Evolutionary conservation across 2,329 filamentous ascomycete genomes (phyloP), one percentile per base, ranked within the genome.

Genomic region (Colletotrichum lini): DNA sequence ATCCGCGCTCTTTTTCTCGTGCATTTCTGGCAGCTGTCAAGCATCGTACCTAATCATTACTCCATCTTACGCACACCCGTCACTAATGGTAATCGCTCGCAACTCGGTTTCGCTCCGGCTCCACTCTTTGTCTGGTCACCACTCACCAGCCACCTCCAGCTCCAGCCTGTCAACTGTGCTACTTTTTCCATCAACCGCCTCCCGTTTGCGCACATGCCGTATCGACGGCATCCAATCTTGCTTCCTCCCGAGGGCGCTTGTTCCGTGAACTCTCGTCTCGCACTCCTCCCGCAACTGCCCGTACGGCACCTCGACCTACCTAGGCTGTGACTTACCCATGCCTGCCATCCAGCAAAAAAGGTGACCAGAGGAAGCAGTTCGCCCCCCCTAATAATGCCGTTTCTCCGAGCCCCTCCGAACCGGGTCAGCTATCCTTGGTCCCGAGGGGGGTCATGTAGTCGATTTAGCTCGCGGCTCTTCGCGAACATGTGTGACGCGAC

Each of bases 1-100:
- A 64, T 71, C 38, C 45, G 58, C 68, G 68, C 65, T 59, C 65
- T 63, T 71, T 71, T 67, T 54, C 57, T 53, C 57, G 67, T 54
- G 35, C 50, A 9, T 62, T 38, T 26, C 38, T 52, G 38, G 35
- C 44, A 38, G 68, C 52, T 45, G 58, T 68, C 45, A 44, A 13
- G n/a, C 44, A 38, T 53, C 18, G 65, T 61, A 35, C 49, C 63
- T 44, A 62, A 62, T 62, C 52, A 62, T 58, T 57, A 62, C 68
- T 67, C 45, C 42, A 70, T 61, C 38, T 67, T 61, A 57, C 56
- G 52, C 64, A 62, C 52, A 53, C 38, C 52, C 45, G 10, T 67
- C 68, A 62, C 56, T 61, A 45, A 62, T 67, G 30, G 30, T 61
- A 45, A 58, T 67, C 35, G 30, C n/a, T 52, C 35, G 45, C 45